phyloP scores from a whole-genome alignment of 2,329 filamentous ascomycete species.

The Geoglossum cookeanum region DNA sequence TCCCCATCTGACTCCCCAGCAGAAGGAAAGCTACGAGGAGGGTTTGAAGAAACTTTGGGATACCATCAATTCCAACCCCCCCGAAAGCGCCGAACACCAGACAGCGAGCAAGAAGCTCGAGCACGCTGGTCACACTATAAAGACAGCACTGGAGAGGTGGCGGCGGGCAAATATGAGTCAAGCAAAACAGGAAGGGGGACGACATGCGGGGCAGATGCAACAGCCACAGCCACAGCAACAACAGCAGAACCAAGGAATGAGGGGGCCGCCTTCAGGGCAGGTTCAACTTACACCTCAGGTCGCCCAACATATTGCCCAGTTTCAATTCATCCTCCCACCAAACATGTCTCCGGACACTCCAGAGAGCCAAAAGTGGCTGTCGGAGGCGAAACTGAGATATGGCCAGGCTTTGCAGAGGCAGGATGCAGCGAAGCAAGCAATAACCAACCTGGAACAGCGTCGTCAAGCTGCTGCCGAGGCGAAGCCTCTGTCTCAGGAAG shows the following conservation, averaged over 20 bases:
- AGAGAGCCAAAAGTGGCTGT: conserved; percentile 25
- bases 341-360: conserved; percentile 22
- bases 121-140: conserved; percentile 30
- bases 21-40: conserved; percentile 35
- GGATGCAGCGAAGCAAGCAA: conserved; percentile 25
- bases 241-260: conserved; percentile 9
- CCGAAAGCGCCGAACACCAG: conserved; percentile 29
- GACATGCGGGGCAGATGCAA: conserved; percentile 4
- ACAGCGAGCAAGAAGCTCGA: conserved; percentile 31
- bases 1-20: conserved; percentile 31
- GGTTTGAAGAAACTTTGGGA: conserved; percentile 36
- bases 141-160: conserved; percentile 30
- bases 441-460: conserved; percentile 22
- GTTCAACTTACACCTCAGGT: conserved; percentile 25
- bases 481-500: conserved; percentile 3
- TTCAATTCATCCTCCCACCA: conserved; percentile 26
- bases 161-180: conserved; percentile 12
- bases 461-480: conserved; percentile 20
- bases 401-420: conserved; percentile 29
- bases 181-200: not conserved
- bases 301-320: conserved; percentile 25
- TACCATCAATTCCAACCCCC: conserved; percentile 27
- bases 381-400: conserved; percentile 27
- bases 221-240: conserved; percentile 10
- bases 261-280: conserved; percentile 15